phyloP scores from a whole-genome alignment of 176 grass and related monocot genomes.

The Melocanna baccifera region DNA sequence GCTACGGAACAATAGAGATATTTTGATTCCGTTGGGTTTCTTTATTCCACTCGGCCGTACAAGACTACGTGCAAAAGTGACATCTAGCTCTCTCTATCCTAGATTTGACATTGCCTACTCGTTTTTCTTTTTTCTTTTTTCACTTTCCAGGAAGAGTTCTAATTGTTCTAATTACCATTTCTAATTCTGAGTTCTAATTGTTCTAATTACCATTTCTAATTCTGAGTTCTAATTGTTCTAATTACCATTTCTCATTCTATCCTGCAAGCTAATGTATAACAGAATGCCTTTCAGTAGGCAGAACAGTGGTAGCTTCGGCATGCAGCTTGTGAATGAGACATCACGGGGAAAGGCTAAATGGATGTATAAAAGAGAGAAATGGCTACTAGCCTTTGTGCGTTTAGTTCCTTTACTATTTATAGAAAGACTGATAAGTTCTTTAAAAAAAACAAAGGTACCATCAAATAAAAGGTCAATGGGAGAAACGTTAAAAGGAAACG shows the following conservation, averaged over 20 bases:
- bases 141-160: neutral
- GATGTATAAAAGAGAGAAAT: constrained; percentile 15
- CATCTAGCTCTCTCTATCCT: neutral
- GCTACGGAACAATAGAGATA: constrained; percentile 22
- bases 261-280: neutral
- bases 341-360: constrained; percentile 29
- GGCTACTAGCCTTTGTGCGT: constrained; percentile 8
- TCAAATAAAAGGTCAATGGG: constrained; percentile 30
- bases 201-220: neutral
- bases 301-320: constrained; percentile 4
- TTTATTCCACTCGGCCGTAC: constrained; percentile 43
- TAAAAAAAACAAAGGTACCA: constrained; percentile 28
- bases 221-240: neutral
- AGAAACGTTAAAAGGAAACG: constrained; percentile 22
- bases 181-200: constrained; percentile 4
- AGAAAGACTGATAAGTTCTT: constrained; percentile 26
- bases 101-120: constrained; percentile 40
- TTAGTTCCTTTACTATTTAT: constrained; percentile 45
- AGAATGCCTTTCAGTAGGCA: constrained; percentile 7
- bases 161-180: neutral
- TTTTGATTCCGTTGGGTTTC: constrained; percentile 37
- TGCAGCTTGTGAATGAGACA: constrained; percentile 1
- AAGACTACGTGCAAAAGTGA: constrained; percentile 46
- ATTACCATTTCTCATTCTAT: constrained; percentile 15
- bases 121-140: neutral